Evolutionary conservation across 345 rosid species (phyloP), one percentile per base, ranked within the genome.

Genomic region (Salix caprea): DNA sequence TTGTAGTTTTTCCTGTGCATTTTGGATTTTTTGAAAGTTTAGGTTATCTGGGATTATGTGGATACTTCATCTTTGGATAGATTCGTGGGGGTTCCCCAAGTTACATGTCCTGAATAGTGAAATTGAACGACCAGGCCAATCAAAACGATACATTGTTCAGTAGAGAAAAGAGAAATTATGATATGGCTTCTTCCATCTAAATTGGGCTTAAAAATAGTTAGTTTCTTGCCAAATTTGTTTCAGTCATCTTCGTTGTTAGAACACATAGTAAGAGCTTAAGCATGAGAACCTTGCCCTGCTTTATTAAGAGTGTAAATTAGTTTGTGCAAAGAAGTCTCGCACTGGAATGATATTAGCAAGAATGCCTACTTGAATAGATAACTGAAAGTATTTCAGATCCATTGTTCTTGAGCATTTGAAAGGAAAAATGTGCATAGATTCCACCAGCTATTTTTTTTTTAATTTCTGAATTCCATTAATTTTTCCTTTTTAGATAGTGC

Each of bases 21-120:
- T 30, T 67, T 37, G 70, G n/a, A 13, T 6, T 26, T 26, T 16
- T 65, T 28, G 40, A 7, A 28, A 67, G 8, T 67, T 65, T 65
- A 65, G n/a, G 8, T 69, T 52, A 64, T 71, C 30, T 66, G 39
- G 72, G 58, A 39, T 67, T 78, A 19, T 21, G 34, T 66, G 39
- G 69, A 37, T 21, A 8, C 24, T 70, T 36, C 2, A n/a, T 9
- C 28, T 19, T 7, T 72, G 48, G 65, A 37, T 11, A 18, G 50
- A 14, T 64, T 15, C 39, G 40, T 10, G 36, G 26, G 24, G 18
- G n/a, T 28, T 46, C 64, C 23, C 28, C 64, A 58, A 58, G 23
- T 23, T 10, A 10, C 11, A 9, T 24, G 28, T 23, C 64, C 26
- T 37, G 21, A 56, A 58, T 72, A 4, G 42, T 34, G 65, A 71